These are phyloP conservation scores for Fusarium nanum DNA, from an alignment of 2,329 filamentous ascomycete genomes.

Conservation along the genomic window DNA sequence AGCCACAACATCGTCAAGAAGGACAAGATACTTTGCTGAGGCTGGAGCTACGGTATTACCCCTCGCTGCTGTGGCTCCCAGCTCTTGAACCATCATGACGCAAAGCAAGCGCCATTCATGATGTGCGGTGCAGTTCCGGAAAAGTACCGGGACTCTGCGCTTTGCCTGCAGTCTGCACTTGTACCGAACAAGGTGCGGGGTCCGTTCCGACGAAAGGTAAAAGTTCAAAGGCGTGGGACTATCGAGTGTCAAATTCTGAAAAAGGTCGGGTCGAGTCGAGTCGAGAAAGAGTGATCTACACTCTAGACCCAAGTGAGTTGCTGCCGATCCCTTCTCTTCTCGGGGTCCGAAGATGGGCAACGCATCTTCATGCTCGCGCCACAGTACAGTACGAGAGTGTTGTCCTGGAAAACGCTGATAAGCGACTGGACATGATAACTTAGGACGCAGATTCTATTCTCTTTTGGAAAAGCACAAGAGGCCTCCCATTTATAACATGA, in stretches of 20 bases:
- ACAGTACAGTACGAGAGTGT: neutral
- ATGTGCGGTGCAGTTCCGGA: neutral
- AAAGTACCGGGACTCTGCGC: neutral
- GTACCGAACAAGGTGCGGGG: slow-evolving; percentile 17
- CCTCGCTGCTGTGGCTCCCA: slow-evolving; percentile 18
- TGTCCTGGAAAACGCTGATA: slow-evolving; percentile 9
- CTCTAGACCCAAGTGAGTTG: slow-evolving; percentile 11
- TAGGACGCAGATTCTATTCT: neutral
- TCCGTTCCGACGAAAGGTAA: neutral
- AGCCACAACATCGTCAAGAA: slow-evolving; percentile 26
- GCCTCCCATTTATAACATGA: slow-evolving; percentile 10
- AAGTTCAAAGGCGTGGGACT: slow-evolving; percentile 24
- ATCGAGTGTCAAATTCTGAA: slow-evolving; percentile 17
- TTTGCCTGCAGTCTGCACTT: neutral
- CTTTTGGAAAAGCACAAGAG: slow-evolving; percentile 10
- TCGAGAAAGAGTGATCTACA: slow-evolving; percentile 30
- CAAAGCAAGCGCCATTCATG: slow-evolving; percentile 4
- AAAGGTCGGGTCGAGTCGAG: slow-evolving; percentile 2
- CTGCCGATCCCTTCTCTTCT: slow-evolving; percentile 24
- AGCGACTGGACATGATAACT: slow-evolving; percentile 10
- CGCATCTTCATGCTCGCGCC: neutral
- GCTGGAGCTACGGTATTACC: slow-evolving; percentile 19
- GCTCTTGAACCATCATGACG: slow-evolving; percentile 20
- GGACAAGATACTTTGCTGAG: slow-evolving; percentile 8
- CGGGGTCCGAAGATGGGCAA: slow-evolving; percentile 10